phyloP scores from a whole-genome alignment of 352 stramenopile species.

The Phytophthora agathidicida region DNA sequence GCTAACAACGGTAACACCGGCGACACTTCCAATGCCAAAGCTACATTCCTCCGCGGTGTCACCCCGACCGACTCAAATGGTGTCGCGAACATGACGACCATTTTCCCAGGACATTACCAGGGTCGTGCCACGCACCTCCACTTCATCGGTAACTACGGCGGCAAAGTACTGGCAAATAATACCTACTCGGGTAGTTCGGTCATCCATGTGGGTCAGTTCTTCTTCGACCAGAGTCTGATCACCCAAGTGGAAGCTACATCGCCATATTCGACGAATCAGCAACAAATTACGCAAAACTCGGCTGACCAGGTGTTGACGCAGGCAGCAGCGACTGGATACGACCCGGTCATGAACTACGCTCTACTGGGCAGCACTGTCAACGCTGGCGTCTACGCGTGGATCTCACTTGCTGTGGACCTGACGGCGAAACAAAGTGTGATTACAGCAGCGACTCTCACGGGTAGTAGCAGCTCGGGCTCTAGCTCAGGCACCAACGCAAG shows the following conservation, averaged over 20 bases:
- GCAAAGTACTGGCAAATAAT: slow-evolving; percentile 24
- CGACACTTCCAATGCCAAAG: slow-evolving; percentile 21
- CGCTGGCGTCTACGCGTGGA: slow-evolving; percentile 19
- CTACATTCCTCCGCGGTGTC: slow-evolving; percentile 29
- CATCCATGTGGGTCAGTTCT: slow-evolving; percentile 31
- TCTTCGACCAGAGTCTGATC: slow-evolving; percentile 35
- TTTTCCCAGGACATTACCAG: slow-evolving; percentile 31
- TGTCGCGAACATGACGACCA: slow-evolving; percentile 29
- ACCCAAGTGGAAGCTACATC: slow-evolving; percentile 11
- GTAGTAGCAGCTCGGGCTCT: too few relatives aligned
- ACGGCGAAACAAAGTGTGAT: too few relatives aligned
- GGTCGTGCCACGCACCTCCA: slow-evolving; percentile 29
- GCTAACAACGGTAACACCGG: slow-evolving; percentile 25
- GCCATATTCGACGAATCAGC: slow-evolving; percentile 22
- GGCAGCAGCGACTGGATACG: slow-evolving; percentile 9
- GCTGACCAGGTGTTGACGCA: slow-evolving; percentile 8
- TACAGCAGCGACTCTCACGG: too few relatives aligned
- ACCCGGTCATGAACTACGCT: slow-evolving; percentile 23
- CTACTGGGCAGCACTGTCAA: slow-evolving; percentile 6
- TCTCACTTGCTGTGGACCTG: slow-evolving; percentile 12
- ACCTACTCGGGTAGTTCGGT: slow-evolving; percentile 31
- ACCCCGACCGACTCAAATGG: slow-evolving; percentile 26
- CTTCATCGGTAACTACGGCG: slow-evolving; percentile 24
- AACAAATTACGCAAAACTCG: slow-evolving; percentile 22
- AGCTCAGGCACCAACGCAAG: too few relatives aligned